Base-by-base conservation (phyloP, 441 rosid genomes). In the Euphorbia corollata region DNA sequence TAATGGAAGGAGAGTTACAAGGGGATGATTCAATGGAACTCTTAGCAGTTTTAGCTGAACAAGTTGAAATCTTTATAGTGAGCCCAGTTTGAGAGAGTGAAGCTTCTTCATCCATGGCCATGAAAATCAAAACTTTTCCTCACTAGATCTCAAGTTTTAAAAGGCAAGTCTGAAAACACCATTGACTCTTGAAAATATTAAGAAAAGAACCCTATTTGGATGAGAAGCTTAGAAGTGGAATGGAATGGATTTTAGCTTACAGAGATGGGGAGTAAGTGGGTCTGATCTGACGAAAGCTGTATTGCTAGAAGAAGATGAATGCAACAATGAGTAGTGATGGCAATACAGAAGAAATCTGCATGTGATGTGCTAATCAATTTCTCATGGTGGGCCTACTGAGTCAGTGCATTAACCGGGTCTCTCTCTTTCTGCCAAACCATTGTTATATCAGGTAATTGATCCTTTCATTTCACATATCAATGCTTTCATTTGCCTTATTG, bases 31-130 rank as follows among this genome's bases (percentile, higher is more conserved):
- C 81, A 19, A 80, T 80, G 43, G 86, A 81, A 68, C 65, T 76
- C 67, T 80, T 83, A 65, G 80, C 85, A 67, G 69, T 76, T 73
- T 73, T 79, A 20, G 69, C 71, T 74, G 80, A 23, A 68, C 68
- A 75, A 74, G 78, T 76, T 68, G 85, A 68, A 74, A 84, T 87
- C 83, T 78, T 87, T 78, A 91, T 81, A 70, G 87, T 88, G 68
- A 88, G 84, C 71, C 86, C 87, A 38, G 64, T 73, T 71, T 75
- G 77, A 47, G 75, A 27, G 4, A 27, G 32, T 27, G 32, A 67
- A 63, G 71, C 79, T 68, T 78, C 68, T 61, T 59, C 79, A 68
- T 68, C 81, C 82, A 80, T 76, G 73, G 68, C 75, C 65, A 61
- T 57, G 67, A 68, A 65, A 50, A 50, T n/a, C 63, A 64, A 48